Conservation (phyloP, 148 eudicot genomes). For the Dysphania ambrosioides region DNA sequence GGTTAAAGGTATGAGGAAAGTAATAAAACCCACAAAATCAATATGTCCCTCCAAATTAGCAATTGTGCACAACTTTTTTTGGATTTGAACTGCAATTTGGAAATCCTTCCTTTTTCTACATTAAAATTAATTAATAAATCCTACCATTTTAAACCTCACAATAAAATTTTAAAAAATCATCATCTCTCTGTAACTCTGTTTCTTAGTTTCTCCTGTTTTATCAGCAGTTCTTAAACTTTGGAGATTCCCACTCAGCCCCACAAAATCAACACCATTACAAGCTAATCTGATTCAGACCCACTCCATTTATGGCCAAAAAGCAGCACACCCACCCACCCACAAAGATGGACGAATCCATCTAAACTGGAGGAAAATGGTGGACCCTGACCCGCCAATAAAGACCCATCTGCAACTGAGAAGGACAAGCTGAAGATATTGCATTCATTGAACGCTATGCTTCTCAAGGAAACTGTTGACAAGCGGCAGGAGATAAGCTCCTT, state of each 20-base stretch:
- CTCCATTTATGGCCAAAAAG: conserved; percentile 62
- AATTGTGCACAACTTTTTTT: no score
- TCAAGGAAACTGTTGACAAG: conserved; percentile 49
- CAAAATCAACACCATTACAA: no score
- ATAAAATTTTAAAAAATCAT: no score
- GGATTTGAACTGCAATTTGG: no score
- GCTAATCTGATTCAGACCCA: conserved; percentile 12
- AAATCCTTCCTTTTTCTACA: no score
- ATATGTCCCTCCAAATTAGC: no score
- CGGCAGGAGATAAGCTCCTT: conserved; percentile 53
- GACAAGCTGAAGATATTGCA: conserved; percentile 53
- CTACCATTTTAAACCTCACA: no score
- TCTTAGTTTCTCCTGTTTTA: background rate
- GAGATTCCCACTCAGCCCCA: conserved; percentile 7
- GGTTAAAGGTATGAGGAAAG: no score
- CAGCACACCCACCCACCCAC: conserved; percentile 26
- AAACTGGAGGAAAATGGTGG: conserved; percentile 11
- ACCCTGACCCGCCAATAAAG: conserved; percentile 22
- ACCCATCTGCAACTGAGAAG: conserved; percentile 10
- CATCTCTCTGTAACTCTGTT: no score
- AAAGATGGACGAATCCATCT: background rate
- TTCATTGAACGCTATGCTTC: conserved; percentile 45
- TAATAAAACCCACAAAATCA: no score
- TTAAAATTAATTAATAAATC: no score
- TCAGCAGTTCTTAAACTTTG: conserved; percentile 22